These are phyloP conservation scores for Candida morakotiae DNA, from an alignment of 805 yeast species.

Conservation along the genomic window DNA sequence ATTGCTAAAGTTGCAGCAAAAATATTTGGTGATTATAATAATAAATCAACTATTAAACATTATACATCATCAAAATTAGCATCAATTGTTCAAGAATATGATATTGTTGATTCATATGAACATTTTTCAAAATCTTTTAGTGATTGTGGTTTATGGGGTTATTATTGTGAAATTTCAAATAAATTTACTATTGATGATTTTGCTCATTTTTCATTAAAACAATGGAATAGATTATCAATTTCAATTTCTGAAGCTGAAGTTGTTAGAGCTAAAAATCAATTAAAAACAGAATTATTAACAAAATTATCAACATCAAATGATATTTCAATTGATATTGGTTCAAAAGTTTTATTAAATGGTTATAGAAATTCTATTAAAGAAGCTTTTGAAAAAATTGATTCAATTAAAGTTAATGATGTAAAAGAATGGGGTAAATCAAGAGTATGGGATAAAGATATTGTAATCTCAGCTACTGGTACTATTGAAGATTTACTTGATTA, in stretches of 20 bases:
- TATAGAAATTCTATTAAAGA: constrained; percentile 59
- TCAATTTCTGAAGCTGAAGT: constrained; percentile 76
- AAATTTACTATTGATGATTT: constrained; percentile 65
- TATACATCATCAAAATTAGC: constrained; percentile 65
- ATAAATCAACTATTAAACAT: constrained; percentile 48
- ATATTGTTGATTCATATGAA: constrained; percentile 64
- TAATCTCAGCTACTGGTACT: constrained; percentile 80
- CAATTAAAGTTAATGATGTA: constrained; percentile 55
- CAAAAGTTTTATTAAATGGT: constrained; percentile 56
- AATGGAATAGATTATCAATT: constrained; percentile 81
- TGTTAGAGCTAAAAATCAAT: constrained; percentile 67
- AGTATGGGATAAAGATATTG: constrained; percentile 82
- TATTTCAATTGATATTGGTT: constrained; percentile 55
- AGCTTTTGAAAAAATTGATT: constrained; percentile 58
- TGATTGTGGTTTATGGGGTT: constrained; percentile 84
- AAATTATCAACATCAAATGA: constrained; percentile 46
- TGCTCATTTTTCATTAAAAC: constrained; percentile 75
- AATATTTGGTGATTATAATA: constrained; percentile 50
- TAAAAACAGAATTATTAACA: constrained; percentile 59
- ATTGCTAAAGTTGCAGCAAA: constrained; percentile 72
- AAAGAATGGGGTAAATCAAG: constrained; percentile 70
- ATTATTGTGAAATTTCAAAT: constrained; percentile 61
- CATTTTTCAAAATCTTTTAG: constrained; percentile 73
- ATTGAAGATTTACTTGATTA: constrained; percentile 82
- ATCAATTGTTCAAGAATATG: constrained; percentile 65